Evolutionary conservation across 2,329 filamentous ascomycete genomes (phyloP), one percentile per base, ranked within the genome.

Genomic region (Alternaria ventricosa): DNA sequence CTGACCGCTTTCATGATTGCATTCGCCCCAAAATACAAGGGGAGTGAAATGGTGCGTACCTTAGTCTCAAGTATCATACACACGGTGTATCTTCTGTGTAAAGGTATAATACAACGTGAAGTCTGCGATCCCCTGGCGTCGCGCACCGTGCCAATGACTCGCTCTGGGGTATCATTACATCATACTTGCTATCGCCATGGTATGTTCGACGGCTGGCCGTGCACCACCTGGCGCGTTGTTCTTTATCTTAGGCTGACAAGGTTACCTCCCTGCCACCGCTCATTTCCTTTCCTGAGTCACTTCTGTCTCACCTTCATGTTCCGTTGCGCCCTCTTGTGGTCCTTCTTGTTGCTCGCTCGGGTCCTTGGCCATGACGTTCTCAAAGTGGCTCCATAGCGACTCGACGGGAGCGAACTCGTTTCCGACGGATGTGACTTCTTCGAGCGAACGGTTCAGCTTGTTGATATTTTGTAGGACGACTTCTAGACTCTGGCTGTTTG

Each of bases 341-440:
- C 63, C 63, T 33, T 70, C 71, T 15, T 69, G 63, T 43, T 58
- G 66, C 55, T 69, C 87, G 11, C 65, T 79, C n/a, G 83, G 81
- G 60, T 91, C 87, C 74, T 91, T 92, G 9, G 88, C 92, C 94
- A 97, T 98, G 72, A 98, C 94, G 70, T 90, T 92, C 82, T 99
- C 96, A 76, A 99, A 98, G 75, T 97, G 93, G 43, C 92, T 96
- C 96, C 96, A 99, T 15, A 99, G 86, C 28, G 93, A 94, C 80
- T 99, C 96, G 46, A 99, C 96, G 5, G 93, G 94, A n/a, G 92
- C 90, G 82, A 99, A 97, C 76, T 99, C 96, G 81, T 97, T 97
- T 41, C 96, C 96, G 56, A 99, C 95, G 50, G 93, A 90, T 63
- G 96, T 94, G 20, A 98, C 91, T 60, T 94, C 92, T 81, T 99